These are phyloP conservation scores for Tuber aestivum DNA, from an alignment of 495 filamentous ascomycete genomes.

Conservation along the genomic window DNA sequence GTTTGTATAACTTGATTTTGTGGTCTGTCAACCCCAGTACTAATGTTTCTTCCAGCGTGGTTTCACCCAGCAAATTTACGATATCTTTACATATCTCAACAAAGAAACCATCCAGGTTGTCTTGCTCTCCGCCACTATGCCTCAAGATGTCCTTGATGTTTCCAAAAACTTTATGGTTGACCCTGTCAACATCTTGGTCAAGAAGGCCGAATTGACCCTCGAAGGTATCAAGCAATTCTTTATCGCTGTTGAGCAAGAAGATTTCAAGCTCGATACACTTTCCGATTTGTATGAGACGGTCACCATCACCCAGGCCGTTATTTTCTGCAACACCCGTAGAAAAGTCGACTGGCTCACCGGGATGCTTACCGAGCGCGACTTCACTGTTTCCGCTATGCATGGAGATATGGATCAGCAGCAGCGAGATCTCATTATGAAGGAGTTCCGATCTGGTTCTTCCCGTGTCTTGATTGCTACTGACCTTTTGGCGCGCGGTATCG, in stretches of 20 bases:
- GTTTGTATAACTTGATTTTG: slow-evolving; percentile 50
- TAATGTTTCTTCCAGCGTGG: slow-evolving; percentile 57
- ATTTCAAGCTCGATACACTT: slow-evolving; percentile 99
- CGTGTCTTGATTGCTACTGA: slow-evolving; percentile 98
- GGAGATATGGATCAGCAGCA: slow-evolving; percentile 97
- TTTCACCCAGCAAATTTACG: slow-evolving; percentile 99
- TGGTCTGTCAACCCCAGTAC: not conserved
- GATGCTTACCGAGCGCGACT: slow-evolving; percentile 95
- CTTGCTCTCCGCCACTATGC: slow-evolving; percentile 93
- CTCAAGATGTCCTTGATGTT: slow-evolving; percentile 97
- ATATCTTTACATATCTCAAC: too few relatives aligned
- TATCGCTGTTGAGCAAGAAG: slow-evolving; percentile 99
- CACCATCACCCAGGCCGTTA: slow-evolving; percentile 98
- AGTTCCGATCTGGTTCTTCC: slow-evolving; percentile 95
- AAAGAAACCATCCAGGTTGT: slow-evolving; percentile 98
- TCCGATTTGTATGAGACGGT: slow-evolving; percentile 98
- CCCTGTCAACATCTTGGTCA: slow-evolving; percentile 96
- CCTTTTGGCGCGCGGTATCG: slow-evolving; percentile 95
- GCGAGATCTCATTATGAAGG: slow-evolving; percentile 99
- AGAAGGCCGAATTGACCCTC: slow-evolving; percentile 97
- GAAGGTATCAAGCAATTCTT: slow-evolving; percentile 99
- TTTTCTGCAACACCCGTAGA: slow-evolving; percentile 99
- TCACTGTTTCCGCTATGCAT: slow-evolving; percentile 99
- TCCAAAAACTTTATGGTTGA: slow-evolving; percentile 99
- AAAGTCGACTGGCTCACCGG: slow-evolving; percentile 99